Evolutionary conservation across 176 grass and related monocot species (phyloP).

Genomic region (Zoysia pacifica): DNA sequence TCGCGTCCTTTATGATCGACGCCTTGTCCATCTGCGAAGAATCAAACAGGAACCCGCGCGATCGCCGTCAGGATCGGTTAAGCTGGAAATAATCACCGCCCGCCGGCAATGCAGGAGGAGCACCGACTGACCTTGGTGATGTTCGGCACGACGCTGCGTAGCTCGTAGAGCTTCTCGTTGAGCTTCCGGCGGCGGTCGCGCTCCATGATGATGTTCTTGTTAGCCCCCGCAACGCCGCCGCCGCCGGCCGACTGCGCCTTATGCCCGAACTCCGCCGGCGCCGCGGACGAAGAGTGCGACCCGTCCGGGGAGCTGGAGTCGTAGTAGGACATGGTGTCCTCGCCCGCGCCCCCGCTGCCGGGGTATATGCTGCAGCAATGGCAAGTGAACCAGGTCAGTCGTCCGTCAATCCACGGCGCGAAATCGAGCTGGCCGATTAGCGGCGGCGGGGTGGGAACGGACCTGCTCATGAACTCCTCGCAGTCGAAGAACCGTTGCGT

Average conservation of each 20-base stretch:
- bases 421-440: too few species aligned
- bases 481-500: constrained; percentile 57
- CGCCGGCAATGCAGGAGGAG: too few species aligned
- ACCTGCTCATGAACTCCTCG: constrained; percentile 76
- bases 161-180: constrained; percentile 76
- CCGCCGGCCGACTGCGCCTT: not conserved
- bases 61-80: too few species aligned
- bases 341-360: constrained; percentile 23
- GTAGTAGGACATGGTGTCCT: constrained; percentile 57
- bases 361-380: constrained; percentile 46
- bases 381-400: not conserved
- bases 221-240: not conserved
- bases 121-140: constrained; percentile 64
- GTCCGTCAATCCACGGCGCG: not conserved
- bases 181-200: constrained; percentile 71
- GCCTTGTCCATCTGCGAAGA: constrained; percentile 86
- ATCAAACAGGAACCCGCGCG: too few species aligned
- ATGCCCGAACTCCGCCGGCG: too few species aligned
- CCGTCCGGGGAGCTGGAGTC: constrained; percentile 77
- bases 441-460: not conserved
- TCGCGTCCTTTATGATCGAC: constrained; percentile 90
- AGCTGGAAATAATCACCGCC: too few species aligned
- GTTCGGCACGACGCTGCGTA: constrained; percentile 81
- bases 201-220: constrained; percentile 68
- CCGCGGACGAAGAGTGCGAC: constrained; percentile 24